phyloP scores from a whole-genome alignment of 176 grass and related monocot genomes.

The Microstegium vimineum region DNA sequence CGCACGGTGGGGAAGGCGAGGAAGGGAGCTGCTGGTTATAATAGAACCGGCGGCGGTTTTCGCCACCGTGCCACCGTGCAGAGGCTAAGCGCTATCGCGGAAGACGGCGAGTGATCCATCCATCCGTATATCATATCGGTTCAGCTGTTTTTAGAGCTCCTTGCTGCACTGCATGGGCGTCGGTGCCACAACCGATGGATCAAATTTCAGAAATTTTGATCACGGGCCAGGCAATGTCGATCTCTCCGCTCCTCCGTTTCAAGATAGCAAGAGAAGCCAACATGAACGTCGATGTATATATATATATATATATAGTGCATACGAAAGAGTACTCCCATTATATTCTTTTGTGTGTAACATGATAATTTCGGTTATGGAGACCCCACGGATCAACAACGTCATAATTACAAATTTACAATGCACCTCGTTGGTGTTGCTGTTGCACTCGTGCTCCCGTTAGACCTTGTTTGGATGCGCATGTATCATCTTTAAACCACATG shows the following conservation, averaged over 20 bases:
- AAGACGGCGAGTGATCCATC: neutral
- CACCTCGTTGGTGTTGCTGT: neutral
- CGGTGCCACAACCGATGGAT: neutral
- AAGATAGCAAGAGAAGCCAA: neutral
- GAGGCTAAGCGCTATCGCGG: conserved; percentile 16
- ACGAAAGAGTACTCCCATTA: too few species aligned
- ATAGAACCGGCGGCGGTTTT: neutral
- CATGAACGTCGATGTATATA: neutral
- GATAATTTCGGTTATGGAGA: neutral
- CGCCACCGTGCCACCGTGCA: neutral
- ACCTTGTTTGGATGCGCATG: too few species aligned
- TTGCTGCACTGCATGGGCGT: neutral
- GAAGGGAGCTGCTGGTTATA: neutral
- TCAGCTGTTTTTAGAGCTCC: neutral
- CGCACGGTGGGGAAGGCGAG: neutral
- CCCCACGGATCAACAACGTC: neutral
- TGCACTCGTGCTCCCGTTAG: too few species aligned
- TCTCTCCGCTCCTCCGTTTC: neutral
- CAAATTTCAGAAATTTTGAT: too few species aligned
- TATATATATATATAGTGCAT: too few species aligned
- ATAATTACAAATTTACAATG: neutral
- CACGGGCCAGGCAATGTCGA: neutral
- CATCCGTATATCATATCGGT: too few species aligned
- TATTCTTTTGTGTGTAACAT: neutral
- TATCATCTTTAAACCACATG: too few species aligned